Evolutionary conservation across 768 basidiomycete genomes (phyloP).

Genomic region (Russula olivacea): DNA sequence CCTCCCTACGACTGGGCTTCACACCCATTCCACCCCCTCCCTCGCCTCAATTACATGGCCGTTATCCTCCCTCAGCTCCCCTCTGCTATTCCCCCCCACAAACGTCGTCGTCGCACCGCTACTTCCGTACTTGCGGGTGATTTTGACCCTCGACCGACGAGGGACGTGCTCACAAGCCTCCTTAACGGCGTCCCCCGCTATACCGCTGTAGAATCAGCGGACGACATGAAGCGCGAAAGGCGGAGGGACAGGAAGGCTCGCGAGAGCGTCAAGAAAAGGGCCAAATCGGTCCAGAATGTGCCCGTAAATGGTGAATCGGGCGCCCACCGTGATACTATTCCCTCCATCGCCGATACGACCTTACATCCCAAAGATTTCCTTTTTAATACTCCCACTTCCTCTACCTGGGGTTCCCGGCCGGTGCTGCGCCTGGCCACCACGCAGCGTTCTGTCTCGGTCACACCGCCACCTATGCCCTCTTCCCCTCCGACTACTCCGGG

Average conservation of each 20-base stretch:
- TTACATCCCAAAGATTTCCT: conserved; percentile 21
- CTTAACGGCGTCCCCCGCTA: conserved; percentile 70
- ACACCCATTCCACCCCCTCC: neutral
- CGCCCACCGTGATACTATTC: conserved; percentile 25
- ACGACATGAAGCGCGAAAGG: conserved; percentile 48
- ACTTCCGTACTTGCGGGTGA: conserved; percentile 70
- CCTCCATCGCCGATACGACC: conserved; percentile 22
- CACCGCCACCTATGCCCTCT: conserved; percentile 58
- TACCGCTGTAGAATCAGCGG: conserved; percentile 55
- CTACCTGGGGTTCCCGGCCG: conserved; percentile 66
- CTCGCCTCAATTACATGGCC: conserved; percentile 18
- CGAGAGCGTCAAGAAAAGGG: conserved; percentile 45
- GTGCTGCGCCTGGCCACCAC: conserved; percentile 65
- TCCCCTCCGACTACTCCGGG: conserved; percentile 72
- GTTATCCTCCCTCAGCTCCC: conserved; percentile 33
- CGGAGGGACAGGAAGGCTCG: conserved; percentile 51
- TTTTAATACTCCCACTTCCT: conserved; percentile 33
- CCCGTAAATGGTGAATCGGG: conserved; percentile 26
- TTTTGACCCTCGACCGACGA: conserved; percentile 59
- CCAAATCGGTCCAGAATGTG: conserved; percentile 31
- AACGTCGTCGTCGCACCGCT: conserved; percentile 51
- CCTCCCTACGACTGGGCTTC: conserved; percentile 19
- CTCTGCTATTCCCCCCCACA: conserved; percentile 28
- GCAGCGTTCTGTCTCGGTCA: conserved; percentile 68
- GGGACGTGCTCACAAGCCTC: conserved; percentile 75